Conservation (phyloP, 495 filamentous ascomycete species). For the Saxispiralis lemnorum region DNA sequence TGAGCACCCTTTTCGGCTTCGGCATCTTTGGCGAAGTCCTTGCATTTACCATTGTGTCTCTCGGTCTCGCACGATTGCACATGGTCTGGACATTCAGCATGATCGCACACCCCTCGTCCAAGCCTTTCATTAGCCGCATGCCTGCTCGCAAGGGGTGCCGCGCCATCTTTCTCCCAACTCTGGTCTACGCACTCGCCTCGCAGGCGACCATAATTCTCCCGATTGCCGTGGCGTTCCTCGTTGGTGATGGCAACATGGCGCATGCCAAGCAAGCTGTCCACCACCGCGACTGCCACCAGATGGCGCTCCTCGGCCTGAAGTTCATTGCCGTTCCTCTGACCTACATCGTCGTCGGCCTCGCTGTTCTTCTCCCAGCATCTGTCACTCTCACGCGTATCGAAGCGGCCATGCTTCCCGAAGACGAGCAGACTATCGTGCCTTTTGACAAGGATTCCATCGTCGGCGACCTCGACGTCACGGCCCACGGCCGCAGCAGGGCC, state of each 20-base stretch:
- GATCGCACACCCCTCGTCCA: constrained; percentile 36
- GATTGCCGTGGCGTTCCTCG: constrained; percentile 13
- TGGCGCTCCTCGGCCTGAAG: constrained; percentile 18
- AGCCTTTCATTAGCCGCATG: constrained; percentile 34
- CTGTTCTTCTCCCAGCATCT: constrained; percentile 42
- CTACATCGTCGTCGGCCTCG: constrained; percentile 25
- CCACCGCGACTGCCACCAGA: constrained; percentile 11
- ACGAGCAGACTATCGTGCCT: constrained; percentile 54
- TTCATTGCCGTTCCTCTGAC: constrained; percentile 23
- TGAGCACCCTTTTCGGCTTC: constrained; percentile 19
- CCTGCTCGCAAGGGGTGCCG: constrained; percentile 28
- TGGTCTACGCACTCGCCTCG: constrained; percentile 28
- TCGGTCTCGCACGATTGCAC: constrained; percentile 33
- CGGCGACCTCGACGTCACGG: constrained; percentile 22
- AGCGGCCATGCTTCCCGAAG: constrained; percentile 51
- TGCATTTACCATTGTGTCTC: constrained; percentile 22
- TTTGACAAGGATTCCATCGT: constrained; percentile 53
- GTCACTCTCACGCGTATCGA: constrained; percentile 52
- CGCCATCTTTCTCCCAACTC: constrained; percentile 34
- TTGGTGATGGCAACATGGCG: constrained; percentile 8
- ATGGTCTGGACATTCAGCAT: constrained; percentile 45
- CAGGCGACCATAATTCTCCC: constrained; percentile 18
- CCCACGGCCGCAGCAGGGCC: constrained; percentile 42
- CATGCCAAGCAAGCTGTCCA: constrained; percentile 13
- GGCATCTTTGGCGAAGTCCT: constrained; percentile 25